Evolutionary conservation across 352 stramenopile species (phyloP).

Genomic region (Globisporangium solare): DNA sequence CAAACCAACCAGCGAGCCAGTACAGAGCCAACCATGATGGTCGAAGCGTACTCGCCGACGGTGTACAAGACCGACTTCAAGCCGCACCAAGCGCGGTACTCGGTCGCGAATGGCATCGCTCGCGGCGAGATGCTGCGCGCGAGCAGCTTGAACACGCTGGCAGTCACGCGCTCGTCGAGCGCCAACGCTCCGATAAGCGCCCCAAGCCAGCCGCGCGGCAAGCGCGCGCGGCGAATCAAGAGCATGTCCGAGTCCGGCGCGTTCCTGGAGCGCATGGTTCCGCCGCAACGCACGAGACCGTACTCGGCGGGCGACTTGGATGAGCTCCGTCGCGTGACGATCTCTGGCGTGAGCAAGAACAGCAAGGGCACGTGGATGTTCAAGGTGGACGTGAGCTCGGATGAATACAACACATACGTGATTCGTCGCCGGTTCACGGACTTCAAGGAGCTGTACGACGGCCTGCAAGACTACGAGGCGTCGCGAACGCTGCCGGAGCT

Average conservation of each 20-base stretch:
- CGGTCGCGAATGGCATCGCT: too few relatives aligned
- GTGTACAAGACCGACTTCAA: conserved; percentile 5
- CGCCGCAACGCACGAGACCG: conserved; percentile 29
- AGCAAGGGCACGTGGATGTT: conserved; percentile 71
- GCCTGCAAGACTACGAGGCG: conserved; percentile 31
- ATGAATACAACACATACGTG: conserved; percentile 53
- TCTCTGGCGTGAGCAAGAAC: conserved; percentile 64
- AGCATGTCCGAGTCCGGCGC: conserved; percentile 59
- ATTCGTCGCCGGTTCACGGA: conserved; percentile 71
- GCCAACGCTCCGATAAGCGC: conserved; percentile 3
- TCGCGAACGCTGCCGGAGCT: conserved; percentile 31
- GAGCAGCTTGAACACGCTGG: conserved; percentile 10
- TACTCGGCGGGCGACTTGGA: conserved; percentile 48
- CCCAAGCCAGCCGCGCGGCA: conserved; percentile 13
- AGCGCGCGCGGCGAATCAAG: conserved; percentile 41
- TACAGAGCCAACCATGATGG: conserved; percentile 9
- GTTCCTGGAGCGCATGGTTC: conserved; percentile 37
- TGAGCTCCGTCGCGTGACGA: conserved; percentile 48
- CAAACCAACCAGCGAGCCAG: neutral
- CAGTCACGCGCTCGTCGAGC: conserved; percentile 9
- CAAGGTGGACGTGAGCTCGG: conserved; percentile 60
- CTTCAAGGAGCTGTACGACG: conserved; percentile 66
- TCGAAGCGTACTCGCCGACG: conserved; percentile 14
- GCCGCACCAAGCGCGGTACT: neutral
- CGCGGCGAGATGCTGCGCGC: conserved; percentile 2